These are phyloP conservation scores for Eimeria praecox DNA, from an alignment of 169 alveolate genomes.

Conservation along the genomic window DNA sequence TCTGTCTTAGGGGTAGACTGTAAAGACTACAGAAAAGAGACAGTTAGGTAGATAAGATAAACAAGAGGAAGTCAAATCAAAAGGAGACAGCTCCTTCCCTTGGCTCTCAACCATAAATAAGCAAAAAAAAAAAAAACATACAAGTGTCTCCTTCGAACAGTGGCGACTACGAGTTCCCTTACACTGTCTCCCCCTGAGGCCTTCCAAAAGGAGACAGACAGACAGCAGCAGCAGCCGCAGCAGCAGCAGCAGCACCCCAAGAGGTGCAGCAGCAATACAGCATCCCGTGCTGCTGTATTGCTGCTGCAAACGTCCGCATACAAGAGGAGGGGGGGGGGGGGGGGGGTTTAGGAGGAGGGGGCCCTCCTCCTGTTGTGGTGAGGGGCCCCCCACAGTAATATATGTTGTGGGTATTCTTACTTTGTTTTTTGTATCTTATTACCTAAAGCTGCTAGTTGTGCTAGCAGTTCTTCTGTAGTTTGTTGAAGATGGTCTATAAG, in stretches of 20 bases:
- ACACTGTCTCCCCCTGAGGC: not conserved
- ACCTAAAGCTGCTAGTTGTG: not conserved
- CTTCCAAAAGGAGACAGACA: not conserved
- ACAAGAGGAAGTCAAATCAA: not conserved
- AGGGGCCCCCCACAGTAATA: not conserved
- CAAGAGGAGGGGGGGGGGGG: too few relatives aligned
- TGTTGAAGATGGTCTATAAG: not conserved
- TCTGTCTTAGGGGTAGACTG: not conserved
- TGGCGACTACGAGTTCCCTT: not conserved
- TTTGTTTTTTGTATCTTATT: not conserved
- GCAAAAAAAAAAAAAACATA: not conserved
- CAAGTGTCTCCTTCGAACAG: not conserved
- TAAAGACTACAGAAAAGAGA: not conserved
- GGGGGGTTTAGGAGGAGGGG: not conserved
- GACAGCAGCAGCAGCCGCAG: slow-evolving; percentile 12
- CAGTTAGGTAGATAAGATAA: not conserved
- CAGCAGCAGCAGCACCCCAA: not conserved
- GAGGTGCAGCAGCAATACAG: not conserved
- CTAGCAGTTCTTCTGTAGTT: not conserved
- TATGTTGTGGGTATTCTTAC: not conserved
- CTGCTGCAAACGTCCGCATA: too few relatives aligned
- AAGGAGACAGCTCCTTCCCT: not conserved
- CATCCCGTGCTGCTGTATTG: not conserved
- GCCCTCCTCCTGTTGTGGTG: not conserved
- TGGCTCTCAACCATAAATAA: not conserved